These are phyloP conservation scores for Brassica hybrid DNA, from an alignment of 441 rosid genomes.

Conservation along the genomic window DNA sequence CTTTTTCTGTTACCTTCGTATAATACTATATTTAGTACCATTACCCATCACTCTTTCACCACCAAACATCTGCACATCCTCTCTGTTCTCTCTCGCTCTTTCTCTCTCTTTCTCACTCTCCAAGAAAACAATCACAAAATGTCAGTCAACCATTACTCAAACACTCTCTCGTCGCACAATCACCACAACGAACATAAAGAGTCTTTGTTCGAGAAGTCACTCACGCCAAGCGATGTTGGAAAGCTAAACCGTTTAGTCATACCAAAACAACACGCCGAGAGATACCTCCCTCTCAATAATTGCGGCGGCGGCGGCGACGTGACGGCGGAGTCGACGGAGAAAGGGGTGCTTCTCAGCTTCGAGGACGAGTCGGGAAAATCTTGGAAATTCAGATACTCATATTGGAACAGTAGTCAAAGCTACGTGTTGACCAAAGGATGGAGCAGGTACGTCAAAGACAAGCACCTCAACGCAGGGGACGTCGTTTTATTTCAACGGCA, in stretches of 20 bases:
- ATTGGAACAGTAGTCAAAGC: too few species aligned
- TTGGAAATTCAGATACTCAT: conserved; percentile 90
- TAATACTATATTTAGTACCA: conserved; percentile 43
- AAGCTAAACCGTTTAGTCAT: too few species aligned
- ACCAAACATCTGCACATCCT: conserved; percentile 39
- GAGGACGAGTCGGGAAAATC: conserved; percentile 87
- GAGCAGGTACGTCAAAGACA: conserved; percentile 94
- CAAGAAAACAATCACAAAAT: conserved; percentile 31
- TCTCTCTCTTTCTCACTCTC: conserved; percentile 23
- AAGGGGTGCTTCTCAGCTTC: conserved; percentile 73
- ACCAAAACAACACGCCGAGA: conserved; percentile 96
- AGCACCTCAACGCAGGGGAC: conserved; percentile 89
- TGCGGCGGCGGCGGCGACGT: conserved; percentile 39
- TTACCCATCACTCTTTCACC: conserved; percentile 44
- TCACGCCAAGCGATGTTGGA: conserved; percentile 96
- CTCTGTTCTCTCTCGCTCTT: conserved; percentile 13
- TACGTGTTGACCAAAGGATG: too few species aligned
- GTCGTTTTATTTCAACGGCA: conserved; percentile 77
- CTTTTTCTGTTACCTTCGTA: conserved; percentile 34
- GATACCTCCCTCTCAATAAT: conserved; percentile 71
- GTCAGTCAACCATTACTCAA: conserved; percentile 66
- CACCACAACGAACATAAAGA: conserved; percentile 46
- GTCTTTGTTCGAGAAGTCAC: conserved; percentile 77
- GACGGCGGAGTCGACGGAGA: conserved; percentile 48
- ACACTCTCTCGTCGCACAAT: conserved; percentile 46